Conservation (phyloP, 2,329 filamentous ascomycete species). For the Neofusicoccum umdonicola region DNA sequence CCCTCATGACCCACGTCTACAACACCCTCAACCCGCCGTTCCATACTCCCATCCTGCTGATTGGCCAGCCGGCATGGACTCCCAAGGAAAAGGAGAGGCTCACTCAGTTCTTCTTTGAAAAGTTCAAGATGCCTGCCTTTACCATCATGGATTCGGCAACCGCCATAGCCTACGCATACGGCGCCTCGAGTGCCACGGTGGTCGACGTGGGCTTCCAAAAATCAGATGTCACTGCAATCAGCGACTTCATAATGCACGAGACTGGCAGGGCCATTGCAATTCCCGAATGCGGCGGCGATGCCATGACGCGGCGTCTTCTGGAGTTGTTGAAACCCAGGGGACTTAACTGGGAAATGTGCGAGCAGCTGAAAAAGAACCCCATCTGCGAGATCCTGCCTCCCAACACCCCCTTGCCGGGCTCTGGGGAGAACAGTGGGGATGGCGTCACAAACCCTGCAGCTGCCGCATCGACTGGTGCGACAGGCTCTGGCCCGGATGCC, state of each 20-base stretch:
- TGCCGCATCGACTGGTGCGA: constrained; percentile 55
- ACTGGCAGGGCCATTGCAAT: constrained; percentile 61
- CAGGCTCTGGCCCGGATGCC: constrained; percentile 44
- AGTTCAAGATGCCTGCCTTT: constrained; percentile 90
- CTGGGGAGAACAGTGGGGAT: constrained; percentile 24
- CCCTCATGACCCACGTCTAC: constrained; percentile 89
- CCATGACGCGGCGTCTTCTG: constrained; percentile 73
- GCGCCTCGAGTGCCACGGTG: constrained; percentile 75
- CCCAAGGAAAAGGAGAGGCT: constrained; percentile 82
- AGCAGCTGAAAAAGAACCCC: constrained; percentile 62
- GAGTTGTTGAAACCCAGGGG: constrained; percentile 61
- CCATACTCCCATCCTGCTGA: constrained; percentile 89
- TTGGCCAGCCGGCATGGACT: constrained; percentile 88
- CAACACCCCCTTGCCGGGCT: constrained; percentile 53
- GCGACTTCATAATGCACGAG: constrained; percentile 75
- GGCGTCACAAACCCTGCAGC: constrained; percentile 53
- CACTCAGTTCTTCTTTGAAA: constrained; percentile 94
- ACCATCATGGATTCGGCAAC: constrained; percentile 86
- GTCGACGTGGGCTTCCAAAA: constrained; percentile 91
- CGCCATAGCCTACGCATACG: constrained; percentile 78
- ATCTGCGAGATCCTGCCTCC: constrained; percentile 61
- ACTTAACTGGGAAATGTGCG: constrained; percentile 62
- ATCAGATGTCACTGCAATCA: constrained; percentile 86
- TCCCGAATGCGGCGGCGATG: constrained; percentile 75
- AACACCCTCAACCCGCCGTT: constrained; percentile 85